phyloP scores from a whole-genome alignment of 1,284 basidiomycete species.

The Trametes polyzona region DNA sequence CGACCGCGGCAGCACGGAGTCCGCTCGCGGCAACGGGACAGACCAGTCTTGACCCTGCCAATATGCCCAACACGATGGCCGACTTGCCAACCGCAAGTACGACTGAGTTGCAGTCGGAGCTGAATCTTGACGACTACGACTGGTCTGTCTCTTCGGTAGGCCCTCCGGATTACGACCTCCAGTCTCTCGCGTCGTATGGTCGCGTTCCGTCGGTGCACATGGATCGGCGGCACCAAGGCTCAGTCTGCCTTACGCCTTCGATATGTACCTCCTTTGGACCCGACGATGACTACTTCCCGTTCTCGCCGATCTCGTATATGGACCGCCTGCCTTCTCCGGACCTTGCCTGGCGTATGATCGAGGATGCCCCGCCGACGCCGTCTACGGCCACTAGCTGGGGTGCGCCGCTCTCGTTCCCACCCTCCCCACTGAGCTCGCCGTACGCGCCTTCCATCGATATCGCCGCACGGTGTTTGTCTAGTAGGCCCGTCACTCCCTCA shows the following conservation, averaged over 20 bases:
- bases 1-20: constrained; percentile 46
- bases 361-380: constrained; percentile 52
- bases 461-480: constrained; percentile 41
- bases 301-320: constrained; percentile 32
- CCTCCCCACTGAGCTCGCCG: constrained; percentile 38
- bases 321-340: constrained; percentile 43
- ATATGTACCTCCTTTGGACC: constrained; percentile 46
- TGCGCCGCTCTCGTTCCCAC: constrained; percentile 44
- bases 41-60: constrained; percentile 54
- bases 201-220: constrained; percentile 50
- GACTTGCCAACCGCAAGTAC: constrained; percentile 41
- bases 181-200: constrained; percentile 41
- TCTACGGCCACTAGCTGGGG: constrained; percentile 51
- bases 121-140: constrained; percentile 66
- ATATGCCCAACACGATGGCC: constrained; percentile 51
- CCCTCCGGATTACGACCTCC: constrained; percentile 49
- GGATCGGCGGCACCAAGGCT: constrained; percentile 56
- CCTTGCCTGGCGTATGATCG: constrained; percentile 49
- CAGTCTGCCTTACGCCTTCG: constrained; percentile 61
- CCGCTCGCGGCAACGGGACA: constrained; percentile 57
- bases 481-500: constrained; percentile 41
- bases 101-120: constrained; percentile 39
- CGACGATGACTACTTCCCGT: constrained; percentile 34
- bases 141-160: constrained; percentile 74
- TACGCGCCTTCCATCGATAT: constrained; percentile 48